Conservation (phyloP, 148 eudicot species). For the Rhododendron simsii region DNA sequence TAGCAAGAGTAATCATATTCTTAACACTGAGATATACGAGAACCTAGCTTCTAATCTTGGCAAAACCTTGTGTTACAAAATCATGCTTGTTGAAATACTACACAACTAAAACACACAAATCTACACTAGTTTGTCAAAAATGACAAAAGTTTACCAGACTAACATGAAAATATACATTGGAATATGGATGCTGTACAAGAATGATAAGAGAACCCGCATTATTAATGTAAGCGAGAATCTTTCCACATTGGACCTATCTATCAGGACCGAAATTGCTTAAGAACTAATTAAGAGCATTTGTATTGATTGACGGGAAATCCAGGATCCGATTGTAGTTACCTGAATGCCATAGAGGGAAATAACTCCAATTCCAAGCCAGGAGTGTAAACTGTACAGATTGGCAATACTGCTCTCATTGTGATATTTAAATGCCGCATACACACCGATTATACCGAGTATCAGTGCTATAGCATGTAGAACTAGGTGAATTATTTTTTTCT, state of each 20-base stretch:
- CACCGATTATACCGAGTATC: constrained; percentile 69
- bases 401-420: constrained; percentile 73
- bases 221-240: not conserved
- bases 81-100: not conserved
- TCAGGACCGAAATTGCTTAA: not conserved
- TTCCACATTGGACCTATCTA: not conserved
- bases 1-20: not conserved
- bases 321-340: constrained; percentile 33
- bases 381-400: constrained; percentile 89
- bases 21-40: not conserved
- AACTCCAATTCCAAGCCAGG: constrained; percentile 88
- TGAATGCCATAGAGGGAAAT: constrained; percentile 74
- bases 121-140: not conserved
- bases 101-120: not conserved
- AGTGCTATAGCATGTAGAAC: constrained; percentile 78
- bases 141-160: not conserved
- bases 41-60: not conserved
- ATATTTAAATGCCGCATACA: constrained; percentile 71
- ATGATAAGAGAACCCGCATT: not conserved
- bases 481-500: constrained; percentile 75
- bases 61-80: not conserved
- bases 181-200: not conserved
- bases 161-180: not conserved
- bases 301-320: constrained; percentile 2
- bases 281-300: not conserved